Percentiles rank a stretch among this genome's conserved stretches.
Conservation (phyloP, 108 stramenopile species). For the Fragilariopsis cylindrus region DNA sequence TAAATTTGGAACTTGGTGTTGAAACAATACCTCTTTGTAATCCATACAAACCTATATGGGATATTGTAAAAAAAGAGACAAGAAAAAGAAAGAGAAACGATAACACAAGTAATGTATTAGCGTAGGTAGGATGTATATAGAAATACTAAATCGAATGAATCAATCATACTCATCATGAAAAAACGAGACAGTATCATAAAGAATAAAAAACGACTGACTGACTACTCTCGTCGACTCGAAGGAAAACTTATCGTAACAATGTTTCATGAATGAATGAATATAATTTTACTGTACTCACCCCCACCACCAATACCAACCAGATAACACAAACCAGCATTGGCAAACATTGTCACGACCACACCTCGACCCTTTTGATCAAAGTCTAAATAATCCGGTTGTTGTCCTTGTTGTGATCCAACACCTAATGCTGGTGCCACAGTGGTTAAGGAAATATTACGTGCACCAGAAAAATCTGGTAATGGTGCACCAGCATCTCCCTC, state of each 20-base stretch:
- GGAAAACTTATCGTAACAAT: no score
- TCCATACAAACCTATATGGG: constrained; percentile 61
- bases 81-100: no score
- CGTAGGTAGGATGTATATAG: no score
- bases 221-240: no score
- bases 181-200: no score
- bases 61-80: no score
- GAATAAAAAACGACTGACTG: no score
- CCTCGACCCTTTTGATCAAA: constrained; percentile 85
- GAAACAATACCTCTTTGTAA: constrained; percentile 68
- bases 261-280: no score
- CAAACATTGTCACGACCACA: constrained; percentile 79
- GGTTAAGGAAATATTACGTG: constrained; percentile 57
- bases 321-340: constrained; percentile 80
- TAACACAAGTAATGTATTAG: no score
- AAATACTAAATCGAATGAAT: no score
- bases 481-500: constrained; percentile 55
- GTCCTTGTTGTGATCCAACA: constrained; percentile 24
- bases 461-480: constrained; percentile 49
- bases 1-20: constrained; percentile 71
- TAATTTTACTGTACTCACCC: no score
- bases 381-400: constrained; percentile 79
- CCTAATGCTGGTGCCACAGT: constrained; percentile 83
- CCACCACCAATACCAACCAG: constrained; percentile 70
- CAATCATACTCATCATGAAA: no score